phyloP scores from a whole-genome alignment of 768 basidiomycete genomes.

The Tylopilus sp. region DNA sequence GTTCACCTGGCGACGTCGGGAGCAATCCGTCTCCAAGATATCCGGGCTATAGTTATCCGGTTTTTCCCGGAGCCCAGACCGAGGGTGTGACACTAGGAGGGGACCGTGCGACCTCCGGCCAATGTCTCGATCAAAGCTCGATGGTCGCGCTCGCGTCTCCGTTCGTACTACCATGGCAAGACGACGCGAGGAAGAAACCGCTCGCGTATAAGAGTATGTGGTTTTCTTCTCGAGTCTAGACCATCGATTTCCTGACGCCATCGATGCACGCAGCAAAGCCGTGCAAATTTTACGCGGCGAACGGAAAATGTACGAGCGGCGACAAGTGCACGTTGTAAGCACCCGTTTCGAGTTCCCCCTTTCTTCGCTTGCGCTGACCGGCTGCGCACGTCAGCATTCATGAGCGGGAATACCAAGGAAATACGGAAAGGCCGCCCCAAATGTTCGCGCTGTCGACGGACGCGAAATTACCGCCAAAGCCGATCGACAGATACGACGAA shows the following conservation, averaged over 20 bases:
- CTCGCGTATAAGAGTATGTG: constrained; percentile 30
- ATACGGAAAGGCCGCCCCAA: not conserved
- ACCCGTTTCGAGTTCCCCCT: not conserved
- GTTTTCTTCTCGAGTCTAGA: not conserved
- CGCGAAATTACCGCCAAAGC: constrained; percentile 26
- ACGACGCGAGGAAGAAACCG: constrained; percentile 18
- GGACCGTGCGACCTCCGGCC: constrained; percentile 10
- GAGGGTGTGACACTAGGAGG: constrained; percentile 1
- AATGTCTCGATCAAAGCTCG: not conserved
- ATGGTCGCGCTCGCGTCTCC: constrained; percentile 1
- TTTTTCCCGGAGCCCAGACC: constrained; percentile 12
- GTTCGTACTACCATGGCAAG: constrained; percentile 8
- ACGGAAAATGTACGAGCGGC: constrained; percentile 50
- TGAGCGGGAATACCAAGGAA: constrained; percentile 21
- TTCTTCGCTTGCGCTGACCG: not conserved
- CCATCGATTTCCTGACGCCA: not conserved
- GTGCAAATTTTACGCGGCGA: constrained; percentile 51
- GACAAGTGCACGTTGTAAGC: constrained; percentile 59
- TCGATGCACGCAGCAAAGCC: constrained; percentile 45
- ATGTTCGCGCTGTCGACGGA: constrained; percentile 3
- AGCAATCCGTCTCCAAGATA: constrained; percentile 10
- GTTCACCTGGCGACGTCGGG: constrained; percentile 10
- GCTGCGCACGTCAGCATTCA: constrained; percentile 42
- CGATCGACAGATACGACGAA: constrained; percentile 32
- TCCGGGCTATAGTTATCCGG: constrained; percentile 11